Base-by-base conservation (phyloP, 2,329 filamentous ascomycete genomes). In the Bipolaris sorokiniana region DNA sequence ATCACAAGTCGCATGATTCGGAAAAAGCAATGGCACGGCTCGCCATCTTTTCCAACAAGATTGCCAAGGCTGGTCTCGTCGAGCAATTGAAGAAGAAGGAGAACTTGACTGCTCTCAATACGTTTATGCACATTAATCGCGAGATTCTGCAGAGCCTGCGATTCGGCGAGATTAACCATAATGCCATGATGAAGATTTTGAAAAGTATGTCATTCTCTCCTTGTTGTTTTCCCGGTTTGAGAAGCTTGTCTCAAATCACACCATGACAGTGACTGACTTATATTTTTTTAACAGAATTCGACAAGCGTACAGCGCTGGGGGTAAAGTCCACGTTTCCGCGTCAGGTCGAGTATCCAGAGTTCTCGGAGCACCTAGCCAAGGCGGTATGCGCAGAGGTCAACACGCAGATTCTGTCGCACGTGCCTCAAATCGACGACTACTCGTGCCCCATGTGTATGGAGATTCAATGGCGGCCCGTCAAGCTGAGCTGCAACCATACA, bases 401-500 rank as follows among this genome's bases (percentile, higher is more conserved):
- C 1, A 84, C 86, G 31, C 86, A 92, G 58, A 82, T 96, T 3
- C 82, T 96, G 16, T 84, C 84, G 10, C 81, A 90, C 42, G 88
- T 96, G 6, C 92, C 92, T 0, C 90, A 92, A 67, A 77, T 95
- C n/a, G 88, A 92, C 69, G 92, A 96, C 76, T 94, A 92, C 76
- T 81, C 88, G 7, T 96, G 91, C 67, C 91, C 91, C 1, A 86
- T 95, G 58, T 95, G 92, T 77, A 88, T 89, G 66, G 85, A 84
- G 41, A 86, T 96, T 56, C 86, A 89, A n/a, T 95, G 90, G 81
- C 86, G 90, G 65, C 92, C 92, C 0, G 86, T 96, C n/a, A 85
- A 88, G 22, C 81, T 96, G 33, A 82, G 84, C 13, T 96, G 92
- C 74, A 79, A 83, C 26, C 91, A 95, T 64, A 79, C 93, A 13